Evolutionary conservation across 768 basidiomycete genomes (phyloP), one percentile per base, ranked within the genome.

Genomic region (Cystofilobasidium bisporidii): DNA sequence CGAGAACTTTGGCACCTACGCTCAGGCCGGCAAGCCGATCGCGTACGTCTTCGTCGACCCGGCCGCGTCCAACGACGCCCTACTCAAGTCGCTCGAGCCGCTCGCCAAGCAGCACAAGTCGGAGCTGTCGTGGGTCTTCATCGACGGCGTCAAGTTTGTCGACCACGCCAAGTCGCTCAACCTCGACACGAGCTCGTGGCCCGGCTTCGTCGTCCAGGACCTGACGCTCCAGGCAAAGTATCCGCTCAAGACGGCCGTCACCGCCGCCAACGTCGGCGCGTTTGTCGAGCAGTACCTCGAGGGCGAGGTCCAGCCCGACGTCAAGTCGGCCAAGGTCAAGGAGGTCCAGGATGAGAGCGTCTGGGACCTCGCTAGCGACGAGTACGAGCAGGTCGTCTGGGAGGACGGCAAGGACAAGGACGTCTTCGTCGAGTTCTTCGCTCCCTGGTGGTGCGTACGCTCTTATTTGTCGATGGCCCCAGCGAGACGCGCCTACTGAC

Each of bases 141-240:
- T 99, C 73, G 96, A 99, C 77, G 92, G 91, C 28, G 79, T 87
- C 79, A 91, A 92, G 77, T 99, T 92, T 73, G 85, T 84, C 73
- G 94, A 98, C 74, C 96, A 99, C 80, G 96, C 87, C 72, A 92
- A 91, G 78, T 88, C 89, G 1, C 83, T 99, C 67, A 94, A 93
- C 82, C 82, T 99, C 65, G 75, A 77, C 32, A 89, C 91, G 74
- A 78, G 85, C 72, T 87, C 87, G 73, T 97, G 91, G 92, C 96
- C 96, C 15, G 82, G 86, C 47, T 93, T 99, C 75, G 93, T 97
- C 74, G 80, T 99, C 71, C 96, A 98, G 80, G 84, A 96, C 72
- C 74, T 97, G 53, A 75, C 80, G 64, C 83, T 84, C 56, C 89
- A 92, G 78, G 84, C 89, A 77, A 96, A 96, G 81, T 99, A 84